phyloP scores from a whole-genome alignment of 495 filamentous ascomycete species.

The Cercophora newfieldiana region DNA sequence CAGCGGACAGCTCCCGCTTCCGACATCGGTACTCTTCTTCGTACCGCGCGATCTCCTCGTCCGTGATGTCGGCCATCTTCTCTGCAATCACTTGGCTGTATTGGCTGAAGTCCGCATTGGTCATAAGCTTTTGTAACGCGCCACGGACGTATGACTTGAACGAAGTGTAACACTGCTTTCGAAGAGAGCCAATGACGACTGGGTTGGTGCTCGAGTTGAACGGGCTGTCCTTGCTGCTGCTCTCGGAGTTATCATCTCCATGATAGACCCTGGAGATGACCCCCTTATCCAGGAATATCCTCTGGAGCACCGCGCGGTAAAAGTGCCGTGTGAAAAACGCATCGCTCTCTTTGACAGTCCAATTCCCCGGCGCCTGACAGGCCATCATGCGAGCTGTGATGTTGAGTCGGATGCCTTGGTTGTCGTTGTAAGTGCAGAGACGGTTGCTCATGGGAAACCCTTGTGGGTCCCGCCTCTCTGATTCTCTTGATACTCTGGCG shows the following conservation, averaged over 20 bases:
- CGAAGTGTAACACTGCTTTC: constrained; percentile 75
- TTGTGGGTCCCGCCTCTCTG: constrained; percentile 71
- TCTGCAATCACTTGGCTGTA: constrained; percentile 57
- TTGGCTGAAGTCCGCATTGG: constrained; percentile 54
- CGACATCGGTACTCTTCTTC: constrained; percentile 59
- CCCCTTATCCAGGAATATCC: constrained; percentile 79
- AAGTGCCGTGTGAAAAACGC: constrained; percentile 91
- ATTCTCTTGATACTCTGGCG: constrained; percentile 45
- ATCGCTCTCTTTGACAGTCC: constrained; percentile 77
- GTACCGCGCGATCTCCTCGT: constrained; percentile 72
- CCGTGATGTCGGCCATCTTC: constrained; percentile 63
- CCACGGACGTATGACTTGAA: constrained; percentile 78
- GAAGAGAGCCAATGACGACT: constrained; percentile 81
- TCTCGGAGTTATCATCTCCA: constrained; percentile 35
- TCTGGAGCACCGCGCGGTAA: constrained; percentile 87
- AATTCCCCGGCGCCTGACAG: constrained; percentile 90
- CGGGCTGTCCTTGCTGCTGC: constrained; percentile 42
- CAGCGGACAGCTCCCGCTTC: constrained; percentile 78
- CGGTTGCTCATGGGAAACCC: constrained; percentile 89
- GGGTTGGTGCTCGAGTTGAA: constrained; percentile 62
- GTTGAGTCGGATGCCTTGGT: constrained; percentile 79
- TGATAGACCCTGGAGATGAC: constrained; percentile 63
- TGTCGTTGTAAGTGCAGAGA: constrained; percentile 59
- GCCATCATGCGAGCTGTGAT: constrained; percentile 98
- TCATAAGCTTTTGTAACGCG: constrained; percentile 71